Percentiles rank a stretch among this genome's conserved stretches.
Conservation (phyloP, 495 filamentous ascomycete genomes). For the Amniculicola lignicola region DNA sequence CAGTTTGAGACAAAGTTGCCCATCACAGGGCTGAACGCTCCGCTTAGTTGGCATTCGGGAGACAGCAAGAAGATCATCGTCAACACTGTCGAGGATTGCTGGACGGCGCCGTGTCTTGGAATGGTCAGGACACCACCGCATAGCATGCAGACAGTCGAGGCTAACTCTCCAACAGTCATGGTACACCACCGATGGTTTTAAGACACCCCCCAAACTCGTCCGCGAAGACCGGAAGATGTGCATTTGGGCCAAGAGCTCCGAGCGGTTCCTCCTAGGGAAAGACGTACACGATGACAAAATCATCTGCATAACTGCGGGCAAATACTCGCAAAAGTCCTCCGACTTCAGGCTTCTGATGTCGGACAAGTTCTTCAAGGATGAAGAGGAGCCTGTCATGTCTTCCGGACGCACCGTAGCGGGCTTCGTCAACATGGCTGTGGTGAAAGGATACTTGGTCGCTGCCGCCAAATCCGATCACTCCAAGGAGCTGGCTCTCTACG, state of each 20-base stretch:
- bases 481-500: conserved; percentile 82
- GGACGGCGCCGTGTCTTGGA: conserved; percentile 43
- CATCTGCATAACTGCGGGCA: conserved; percentile 73
- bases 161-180: conserved; percentile 47
- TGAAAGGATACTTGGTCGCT: conserved; percentile 81
- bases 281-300: conserved; percentile 61
- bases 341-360: conserved; percentile 76
- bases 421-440: conserved; percentile 69
- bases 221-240: conserved; percentile 66
- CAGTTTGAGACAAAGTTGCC: conserved; percentile 59
- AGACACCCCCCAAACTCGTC: conserved; percentile 57
- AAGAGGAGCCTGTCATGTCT: conserved; percentile 69
- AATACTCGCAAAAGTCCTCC: conserved; percentile 57
- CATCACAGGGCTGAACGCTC: conserved; percentile 43
- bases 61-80: conserved; percentile 82
- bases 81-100: conserved; percentile 62
- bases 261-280: conserved; percentile 63
- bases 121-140: conserved; percentile 24
- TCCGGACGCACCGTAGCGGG: conserved; percentile 68
- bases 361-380: conserved; percentile 64
- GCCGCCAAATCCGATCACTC: conserved; percentile 75
- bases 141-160: not conserved
- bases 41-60: conserved; percentile 72
- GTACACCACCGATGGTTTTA: conserved; percentile 85
- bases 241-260: conserved; percentile 74